Evolutionary conservation across 257 asterid genomes (phyloP).

Genomic region (Penstemon davidsonii): DNA sequence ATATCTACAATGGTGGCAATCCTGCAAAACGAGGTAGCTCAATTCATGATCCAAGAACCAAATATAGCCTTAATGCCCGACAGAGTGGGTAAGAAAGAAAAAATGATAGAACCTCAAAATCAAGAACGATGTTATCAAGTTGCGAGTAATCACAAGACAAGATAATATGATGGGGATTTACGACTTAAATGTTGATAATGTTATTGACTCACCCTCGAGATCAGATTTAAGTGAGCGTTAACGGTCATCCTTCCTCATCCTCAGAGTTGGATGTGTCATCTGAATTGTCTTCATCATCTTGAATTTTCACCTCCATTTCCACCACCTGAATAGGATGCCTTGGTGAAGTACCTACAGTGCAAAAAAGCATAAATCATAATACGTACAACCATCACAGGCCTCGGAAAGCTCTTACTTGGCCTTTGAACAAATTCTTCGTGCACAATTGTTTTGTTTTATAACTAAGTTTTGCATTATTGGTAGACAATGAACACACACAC

Average conservation of each 20-base stretch:
- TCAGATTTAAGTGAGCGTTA: not conserved
- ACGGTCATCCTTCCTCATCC: constrained; percentile 36
- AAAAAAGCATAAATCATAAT: constrained; percentile 1
- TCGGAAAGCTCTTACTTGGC: not conserved
- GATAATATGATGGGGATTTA: too few species aligned
- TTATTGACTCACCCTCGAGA: constrained; percentile 13
- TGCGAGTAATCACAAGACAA: too few species aligned
- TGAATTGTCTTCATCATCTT: constrained; percentile 21
- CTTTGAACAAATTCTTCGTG: not conserved
- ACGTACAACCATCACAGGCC: not conserved
- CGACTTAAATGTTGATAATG: too few species aligned
- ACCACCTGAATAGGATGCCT: constrained; percentile 32
- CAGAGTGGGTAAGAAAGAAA: too few species aligned
- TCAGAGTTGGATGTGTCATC: constrained; percentile 23
- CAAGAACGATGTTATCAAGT: too few species aligned
- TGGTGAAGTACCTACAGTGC: constrained; percentile 29
- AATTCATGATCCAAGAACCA: too few species aligned
- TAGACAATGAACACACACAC: not conserved
- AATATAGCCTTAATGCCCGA: too few species aligned
- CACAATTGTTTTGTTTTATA: not conserved
- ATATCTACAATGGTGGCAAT: constrained; percentile 32
- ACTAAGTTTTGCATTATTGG: not conserved
- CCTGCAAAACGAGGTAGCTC: constrained; percentile 26
- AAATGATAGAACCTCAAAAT: too few species aligned
- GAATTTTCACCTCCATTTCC: constrained; percentile 29